Conservation (phyloP, 2,329 filamentous ascomycete species). For the Lasiodiplodia hormozganensis region DNA sequence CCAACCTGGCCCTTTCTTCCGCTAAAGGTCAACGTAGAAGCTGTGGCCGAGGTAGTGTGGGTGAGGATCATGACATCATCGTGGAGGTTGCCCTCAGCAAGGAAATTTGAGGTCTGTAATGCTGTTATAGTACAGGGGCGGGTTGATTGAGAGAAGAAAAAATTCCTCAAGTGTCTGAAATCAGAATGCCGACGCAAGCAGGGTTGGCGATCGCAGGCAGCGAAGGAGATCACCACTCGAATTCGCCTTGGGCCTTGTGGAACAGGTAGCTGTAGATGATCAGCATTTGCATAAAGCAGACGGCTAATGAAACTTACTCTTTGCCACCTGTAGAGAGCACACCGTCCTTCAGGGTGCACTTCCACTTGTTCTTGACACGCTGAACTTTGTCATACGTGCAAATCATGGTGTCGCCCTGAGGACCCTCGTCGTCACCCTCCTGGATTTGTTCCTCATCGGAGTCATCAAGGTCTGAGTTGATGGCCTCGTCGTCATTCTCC, state of each 20-base stretch:
- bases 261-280: constrained; percentile 76
- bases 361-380: constrained; percentile 95
- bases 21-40: neutral
- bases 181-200: neutral
- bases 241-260: constrained; percentile 96
- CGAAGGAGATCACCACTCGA: constrained; percentile 79
- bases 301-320: constrained; percentile 65
- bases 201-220: neutral
- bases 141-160: neutral
- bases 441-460: constrained; percentile 83
- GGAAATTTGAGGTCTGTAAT: neutral
- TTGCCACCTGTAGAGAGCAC: constrained; percentile 91
- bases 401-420: constrained; percentile 88
- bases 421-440: constrained; percentile 86
- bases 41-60: neutral
- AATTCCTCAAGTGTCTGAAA: neutral
- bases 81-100: constrained; percentile 9
- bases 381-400: constrained; percentile 99
- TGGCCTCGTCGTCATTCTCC: constrained; percentile 83
- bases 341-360: constrained; percentile 97
- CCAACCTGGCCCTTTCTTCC: neutral
- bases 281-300: neutral
- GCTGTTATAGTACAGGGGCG: constrained; percentile 20
- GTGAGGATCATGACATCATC: neutral
- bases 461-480: constrained; percentile 98